These are phyloP conservation scores for Keithomyces neogunnii DNA, from an alignment of 2,329 filamentous ascomycete genomes.

Conservation along the genomic window DNA sequence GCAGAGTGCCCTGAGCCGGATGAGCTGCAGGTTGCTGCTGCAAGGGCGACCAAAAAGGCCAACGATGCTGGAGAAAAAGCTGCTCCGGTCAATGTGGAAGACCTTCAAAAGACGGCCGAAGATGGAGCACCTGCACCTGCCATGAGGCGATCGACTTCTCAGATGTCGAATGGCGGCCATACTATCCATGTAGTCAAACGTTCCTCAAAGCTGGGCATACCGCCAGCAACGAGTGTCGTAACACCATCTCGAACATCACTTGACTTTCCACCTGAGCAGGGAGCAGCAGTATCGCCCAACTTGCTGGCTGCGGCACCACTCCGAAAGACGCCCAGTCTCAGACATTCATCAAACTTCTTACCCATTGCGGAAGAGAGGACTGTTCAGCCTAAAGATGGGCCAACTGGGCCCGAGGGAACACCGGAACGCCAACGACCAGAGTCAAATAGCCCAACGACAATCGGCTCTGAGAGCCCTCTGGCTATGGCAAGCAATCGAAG, in stretches of 20 bases:
- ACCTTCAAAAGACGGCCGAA: slow-evolving; percentile 55
- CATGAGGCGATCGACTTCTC: slow-evolving; percentile 20
- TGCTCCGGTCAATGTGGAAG: slow-evolving; percentile 54
- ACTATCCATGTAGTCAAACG: slow-evolving; percentile 7
- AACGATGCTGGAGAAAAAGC: slow-evolving; percentile 36
- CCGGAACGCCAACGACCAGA: background rate
- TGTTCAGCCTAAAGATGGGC: slow-evolving; percentile 9
- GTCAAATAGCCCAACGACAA: slow-evolving; percentile 14
- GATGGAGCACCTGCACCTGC: slow-evolving; percentile 32
- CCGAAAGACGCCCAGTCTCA: slow-evolving; percentile 14
- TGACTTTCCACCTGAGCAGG: slow-evolving; percentile 3
- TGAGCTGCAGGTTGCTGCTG: slow-evolving; percentile 40
- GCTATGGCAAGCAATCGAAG: slow-evolving; percentile 9
- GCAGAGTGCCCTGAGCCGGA: slow-evolving; percentile 67
- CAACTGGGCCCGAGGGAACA: slow-evolving; percentile 6
- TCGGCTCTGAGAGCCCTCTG: slow-evolving; percentile 10
- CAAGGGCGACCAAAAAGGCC: slow-evolving; percentile 7
- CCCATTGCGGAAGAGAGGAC: slow-evolving; percentile 37
- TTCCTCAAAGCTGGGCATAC: slow-evolving; percentile 14
- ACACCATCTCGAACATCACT: background rate
- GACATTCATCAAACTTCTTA: slow-evolving; percentile 17
- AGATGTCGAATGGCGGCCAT: slow-evolving; percentile 16
- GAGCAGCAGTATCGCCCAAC: background rate
- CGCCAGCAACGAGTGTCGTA: slow-evolving; percentile 9
- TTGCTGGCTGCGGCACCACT: slow-evolving; percentile 2